phyloP scores from a whole-genome alignment of 1,139 yeast species.

The Wickerhamiella pararugosa region DNA sequence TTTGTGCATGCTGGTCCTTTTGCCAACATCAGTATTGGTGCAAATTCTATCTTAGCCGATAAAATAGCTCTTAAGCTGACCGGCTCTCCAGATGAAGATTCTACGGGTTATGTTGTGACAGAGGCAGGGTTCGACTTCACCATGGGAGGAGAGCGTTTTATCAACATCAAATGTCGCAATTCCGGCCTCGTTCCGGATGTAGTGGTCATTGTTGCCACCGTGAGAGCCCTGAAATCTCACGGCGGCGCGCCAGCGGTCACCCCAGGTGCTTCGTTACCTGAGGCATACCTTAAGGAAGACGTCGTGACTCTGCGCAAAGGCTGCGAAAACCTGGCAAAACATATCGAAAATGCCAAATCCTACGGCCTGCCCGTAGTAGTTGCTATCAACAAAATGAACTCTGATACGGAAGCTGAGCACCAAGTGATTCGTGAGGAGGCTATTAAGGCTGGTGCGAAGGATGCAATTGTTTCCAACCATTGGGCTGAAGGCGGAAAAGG shows the following conservation, averaged over 20 bases:
- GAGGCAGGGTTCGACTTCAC: slow-evolving; percentile 99
- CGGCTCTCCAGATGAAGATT: slow-evolving; percentile 45
- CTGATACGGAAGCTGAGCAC: slow-evolving; percentile 76
- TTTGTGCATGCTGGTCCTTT: slow-evolving; percentile 98
- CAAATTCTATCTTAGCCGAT: slow-evolving; percentile 80
- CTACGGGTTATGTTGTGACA: slow-evolving; percentile 77
- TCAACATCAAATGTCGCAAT: slow-evolving; percentile 90
- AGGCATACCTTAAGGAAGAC: slow-evolving; percentile 73
- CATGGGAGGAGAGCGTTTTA: slow-evolving; percentile 97
- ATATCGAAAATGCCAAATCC: slow-evolving; percentile 69
- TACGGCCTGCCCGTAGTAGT: slow-evolving; percentile 92
- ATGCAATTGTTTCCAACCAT: slow-evolving; percentile 88
- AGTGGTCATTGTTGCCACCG: slow-evolving; percentile 92
- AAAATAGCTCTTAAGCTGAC: slow-evolving; percentile 87
- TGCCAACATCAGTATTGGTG: slow-evolving; percentile 95
- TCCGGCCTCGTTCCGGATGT: slow-evolving; percentile 85
- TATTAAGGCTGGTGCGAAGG: slow-evolving; percentile 80
- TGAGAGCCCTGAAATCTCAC: slow-evolving; percentile 90
- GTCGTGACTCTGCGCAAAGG: slow-evolving; percentile 72
- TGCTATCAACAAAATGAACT: slow-evolving; percentile 83
- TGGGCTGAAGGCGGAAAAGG: slow-evolving; percentile 98
- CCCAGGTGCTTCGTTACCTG: slow-evolving; percentile 85
- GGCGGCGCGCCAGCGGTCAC: slow-evolving; percentile 98
- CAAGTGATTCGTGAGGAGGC: slow-evolving; percentile 73
- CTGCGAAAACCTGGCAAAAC: slow-evolving; percentile 82